Conservation (phyloP, 1,284 basidiomycete species). For the Pascua sp. region DNA sequence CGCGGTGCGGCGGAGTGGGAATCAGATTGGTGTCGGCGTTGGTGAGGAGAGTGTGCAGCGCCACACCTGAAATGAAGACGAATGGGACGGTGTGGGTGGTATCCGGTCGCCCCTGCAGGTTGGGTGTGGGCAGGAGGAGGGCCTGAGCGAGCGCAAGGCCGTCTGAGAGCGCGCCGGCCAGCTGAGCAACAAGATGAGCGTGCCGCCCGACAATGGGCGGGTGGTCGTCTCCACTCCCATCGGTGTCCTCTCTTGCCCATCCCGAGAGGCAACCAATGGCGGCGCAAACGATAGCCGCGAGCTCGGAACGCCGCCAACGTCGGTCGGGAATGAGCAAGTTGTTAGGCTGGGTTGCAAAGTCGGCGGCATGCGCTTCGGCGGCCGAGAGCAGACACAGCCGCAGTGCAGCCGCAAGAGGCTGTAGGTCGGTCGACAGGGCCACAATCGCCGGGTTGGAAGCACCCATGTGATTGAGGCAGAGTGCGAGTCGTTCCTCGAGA, state of each 20-base stretch:
- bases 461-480: constrained; percentile 59
- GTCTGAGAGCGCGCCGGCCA: constrained; percentile 56
- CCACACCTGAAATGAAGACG: constrained; percentile 35
- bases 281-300: constrained; percentile 59
- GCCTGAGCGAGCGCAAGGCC: constrained; percentile 36
- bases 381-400: constrained; percentile 45
- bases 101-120: no score
- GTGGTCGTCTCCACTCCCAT: constrained; percentile 11
- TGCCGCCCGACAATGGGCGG: constrained; percentile 55
- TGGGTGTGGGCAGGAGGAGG: constrained; percentile 41
- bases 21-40: no score
- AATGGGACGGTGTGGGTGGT: constrained; percentile 33
- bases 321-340: no score
- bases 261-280: constrained; percentile 24
- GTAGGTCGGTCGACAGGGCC: constrained; percentile 25
- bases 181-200: constrained; percentile 69
- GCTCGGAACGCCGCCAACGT: constrained; percentile 67
- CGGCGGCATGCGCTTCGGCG: constrained; percentile 39
- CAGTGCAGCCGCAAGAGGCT: constrained; percentile 35
- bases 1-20: no score
- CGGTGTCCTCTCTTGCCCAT: constrained; percentile 19
- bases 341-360: no score
- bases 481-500: constrained; percentile 56
- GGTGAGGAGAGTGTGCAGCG: constrained; percentile 33
- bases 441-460: constrained; percentile 58